These are phyloP conservation scores for Cercospora nicotianae DNA, from an alignment of 2,329 filamentous ascomycete species.

Conservation along the genomic window DNA sequence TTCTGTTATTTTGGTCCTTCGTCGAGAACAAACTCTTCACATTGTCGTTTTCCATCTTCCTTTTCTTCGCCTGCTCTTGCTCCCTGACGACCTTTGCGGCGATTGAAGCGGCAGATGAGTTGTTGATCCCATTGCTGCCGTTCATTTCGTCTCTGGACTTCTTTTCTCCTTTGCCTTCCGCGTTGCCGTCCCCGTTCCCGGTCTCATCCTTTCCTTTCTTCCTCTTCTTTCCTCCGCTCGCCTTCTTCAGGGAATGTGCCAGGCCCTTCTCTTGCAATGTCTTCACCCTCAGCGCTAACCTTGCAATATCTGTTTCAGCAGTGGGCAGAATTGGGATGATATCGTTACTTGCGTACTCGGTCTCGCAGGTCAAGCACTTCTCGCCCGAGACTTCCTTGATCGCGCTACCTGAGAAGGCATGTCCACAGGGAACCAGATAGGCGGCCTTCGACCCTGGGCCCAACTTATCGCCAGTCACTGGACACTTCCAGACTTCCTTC, in stretches of 20 bases:
- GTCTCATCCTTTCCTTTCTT: constrained; percentile 60
- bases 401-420: constrained; percentile 85
- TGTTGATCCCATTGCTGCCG: constrained; percentile 67
- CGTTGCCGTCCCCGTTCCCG: constrained; percentile 33
- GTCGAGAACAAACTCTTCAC: constrained; percentile 51
- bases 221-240: constrained; percentile 64
- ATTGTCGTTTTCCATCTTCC: constrained; percentile 63
- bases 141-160: constrained; percentile 33
- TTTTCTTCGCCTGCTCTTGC: constrained; percentile 78
- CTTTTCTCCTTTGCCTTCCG: constrained; percentile 20
- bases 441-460: constrained; percentile 77
- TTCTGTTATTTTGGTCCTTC: constrained; percentile 39
- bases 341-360: constrained; percentile 69
- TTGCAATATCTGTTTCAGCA: constrained; percentile 67
- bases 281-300: constrained; percentile 64
- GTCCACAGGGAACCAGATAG: constrained; percentile 91
- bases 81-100: constrained; percentile 86
- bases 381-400: constrained; percentile 65
- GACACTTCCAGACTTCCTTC: constrained; percentile 72
- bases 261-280: constrained; percentile 71
- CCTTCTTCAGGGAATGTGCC: constrained; percentile 87
- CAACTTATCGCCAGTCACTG: constrained; percentile 81
- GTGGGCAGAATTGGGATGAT: constrained; percentile 79
- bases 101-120: constrained; percentile 78
- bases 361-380: constrained; percentile 67